Evolutionary conservation across 768 basidiomycete species (phyloP), one percentile per base, ranked within the genome.

Genomic region (Leucocoprinus leucothites): DNA sequence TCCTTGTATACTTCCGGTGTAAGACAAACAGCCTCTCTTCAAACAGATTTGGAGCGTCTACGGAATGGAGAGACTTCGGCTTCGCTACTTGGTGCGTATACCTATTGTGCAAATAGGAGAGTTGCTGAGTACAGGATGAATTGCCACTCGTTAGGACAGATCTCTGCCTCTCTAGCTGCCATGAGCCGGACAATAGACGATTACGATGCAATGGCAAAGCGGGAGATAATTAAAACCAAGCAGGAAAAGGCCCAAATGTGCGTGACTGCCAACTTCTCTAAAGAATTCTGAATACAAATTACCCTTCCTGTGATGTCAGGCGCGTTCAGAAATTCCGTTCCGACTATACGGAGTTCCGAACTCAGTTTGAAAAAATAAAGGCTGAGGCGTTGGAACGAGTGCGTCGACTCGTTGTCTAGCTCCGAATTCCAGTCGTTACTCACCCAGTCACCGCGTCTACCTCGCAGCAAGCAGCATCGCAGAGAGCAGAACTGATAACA

Each of bases 131-230:
- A 47, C 57, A 59, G 50, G 35, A n/a, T 45, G 55, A 57, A 67
- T 59, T 61, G 62, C 57, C 67, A 57, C 59, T 58, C 63, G 71
- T 69, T 76, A 95, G 95, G 95, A 70, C 96, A 98, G 81, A 94
- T 99, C 71, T 91, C 92, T 28, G 94, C 95, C n/a, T 94, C 93
- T 8, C 77, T 99, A n/a, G 84, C 93, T 24, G 94, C 94, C 1
- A 87, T 98, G 81, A 87, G 91, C 48, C 75, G 97, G 55, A 94
- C 97, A 51, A 87, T 98, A 59, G 95, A 98, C 58, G 97, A 99
- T 66, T 98, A 96, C 65, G 95, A 98, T 63, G 88, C 90, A 8
- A 94, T 98, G 91, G 93, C 91, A 0, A 91, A 88, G 74, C 80
- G 95, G 58, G 97, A 99, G 71, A 93, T 97, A 65, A 94, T 98